These are phyloP conservation scores for Teratosphaeria epicoccoides DNA, from an alignment of 2,329 filamentous ascomycete genomes.

Conservation along the genomic window DNA sequence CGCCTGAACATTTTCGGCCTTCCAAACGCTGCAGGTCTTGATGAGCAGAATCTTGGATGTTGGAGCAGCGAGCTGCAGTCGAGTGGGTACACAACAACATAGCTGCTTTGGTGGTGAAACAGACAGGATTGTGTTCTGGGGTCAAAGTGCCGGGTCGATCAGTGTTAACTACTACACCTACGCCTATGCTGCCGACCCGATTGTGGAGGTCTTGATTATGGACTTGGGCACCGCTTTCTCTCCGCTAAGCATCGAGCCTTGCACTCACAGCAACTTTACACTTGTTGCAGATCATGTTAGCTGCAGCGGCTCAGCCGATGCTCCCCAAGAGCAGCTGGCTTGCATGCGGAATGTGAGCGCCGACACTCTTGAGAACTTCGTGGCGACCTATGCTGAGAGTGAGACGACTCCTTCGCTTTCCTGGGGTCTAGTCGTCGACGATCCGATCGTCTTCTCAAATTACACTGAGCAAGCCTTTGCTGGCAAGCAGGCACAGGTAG, in stretches of 20 bases:
- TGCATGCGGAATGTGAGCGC: constrained; percentile 28
- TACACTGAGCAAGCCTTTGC: constrained; percentile 24
- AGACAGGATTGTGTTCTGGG: constrained; percentile 28
- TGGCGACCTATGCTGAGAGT: constrained; percentile 22
- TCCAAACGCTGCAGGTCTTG: constrained; percentile 25
- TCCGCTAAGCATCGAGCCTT: constrained; percentile 17
- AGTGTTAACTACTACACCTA: not conserved
- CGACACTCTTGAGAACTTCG: constrained; percentile 22
- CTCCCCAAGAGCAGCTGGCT: constrained; percentile 20
- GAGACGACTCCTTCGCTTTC: constrained; percentile 16
- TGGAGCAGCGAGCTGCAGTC: constrained; percentile 28
- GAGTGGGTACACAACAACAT: constrained; percentile 34
- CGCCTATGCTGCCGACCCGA: constrained; percentile 29
- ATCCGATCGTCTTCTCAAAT: constrained; percentile 23
- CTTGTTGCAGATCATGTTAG: constrained; percentile 28
- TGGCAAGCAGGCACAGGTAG: constrained; percentile 11
- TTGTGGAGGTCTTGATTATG: constrained; percentile 38
- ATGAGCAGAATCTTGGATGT: constrained; percentile 27
- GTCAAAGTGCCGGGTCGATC: constrained; percentile 27
- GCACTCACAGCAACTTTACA: constrained; percentile 28
- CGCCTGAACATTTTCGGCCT: constrained; percentile 32
- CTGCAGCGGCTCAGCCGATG: constrained; percentile 16
- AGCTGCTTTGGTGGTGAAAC: constrained; percentile 32
- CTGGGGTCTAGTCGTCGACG: constrained; percentile 6
- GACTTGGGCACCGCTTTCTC: constrained; percentile 31